Percentiles rank a stretch among this genome's conserved stretches.
Evolutionary conservation across 805 yeast genomes (phyloP).

Genomic region (Candida silvatica): DNA sequence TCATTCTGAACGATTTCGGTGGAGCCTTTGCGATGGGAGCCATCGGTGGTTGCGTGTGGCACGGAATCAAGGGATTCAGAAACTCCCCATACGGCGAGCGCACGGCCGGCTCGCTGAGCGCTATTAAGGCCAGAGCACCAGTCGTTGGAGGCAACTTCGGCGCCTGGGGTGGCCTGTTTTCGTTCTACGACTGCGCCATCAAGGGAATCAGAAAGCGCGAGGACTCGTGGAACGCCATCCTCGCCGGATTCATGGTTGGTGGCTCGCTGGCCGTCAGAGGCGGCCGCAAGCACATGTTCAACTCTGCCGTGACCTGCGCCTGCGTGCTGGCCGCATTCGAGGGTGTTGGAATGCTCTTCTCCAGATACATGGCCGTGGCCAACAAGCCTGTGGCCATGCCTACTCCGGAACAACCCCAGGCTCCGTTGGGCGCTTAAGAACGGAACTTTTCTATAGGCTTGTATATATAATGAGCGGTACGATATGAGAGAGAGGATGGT

Average conservation of each 20-base stretch:
- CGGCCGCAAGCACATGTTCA: constrained; percentile 95
- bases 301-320: constrained; percentile 96
- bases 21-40: constrained; percentile 99
- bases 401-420: constrained; percentile 39
- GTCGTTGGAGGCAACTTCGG: constrained; percentile 99
- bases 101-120: constrained; percentile 78
- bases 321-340: constrained; percentile 93
- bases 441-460: too few relatives aligned
- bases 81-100: constrained; percentile 97
- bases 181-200: constrained; percentile 91
- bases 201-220: constrained; percentile 95
- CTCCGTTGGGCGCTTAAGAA: too few relatives aligned
- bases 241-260: constrained; percentile 97
- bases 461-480: too few relatives aligned
- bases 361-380: constrained; percentile 78
- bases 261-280: constrained; percentile 98
- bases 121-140: constrained; percentile 94
- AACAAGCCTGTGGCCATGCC: constrained; percentile 66
- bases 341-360: constrained; percentile 97
- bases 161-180: constrained; percentile 98
- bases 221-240: constrained; percentile 96
- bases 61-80: constrained; percentile 97
- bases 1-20: constrained; percentile 93
- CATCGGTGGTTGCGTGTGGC: constrained; percentile 98
- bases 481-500: too few relatives aligned